Evolutionary conservation across 768 basidiomycete species (phyloP), one percentile per base, ranked within the genome.

Genomic region (Brasilioporus rufonigricans): DNA sequence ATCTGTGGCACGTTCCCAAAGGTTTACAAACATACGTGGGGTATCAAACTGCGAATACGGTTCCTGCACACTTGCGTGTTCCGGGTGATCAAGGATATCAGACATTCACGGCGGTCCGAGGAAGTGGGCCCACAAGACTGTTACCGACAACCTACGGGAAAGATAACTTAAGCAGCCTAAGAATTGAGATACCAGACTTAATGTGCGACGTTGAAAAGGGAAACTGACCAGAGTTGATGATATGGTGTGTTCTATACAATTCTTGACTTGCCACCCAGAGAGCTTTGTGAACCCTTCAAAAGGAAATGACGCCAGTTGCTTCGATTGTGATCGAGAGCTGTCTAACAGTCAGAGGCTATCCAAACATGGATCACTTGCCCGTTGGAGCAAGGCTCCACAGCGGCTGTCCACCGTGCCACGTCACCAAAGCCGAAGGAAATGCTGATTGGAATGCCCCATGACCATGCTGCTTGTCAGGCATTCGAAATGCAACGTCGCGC

Each of bases 1-100:
- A 43, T 44, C 3, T 12, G 10, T 29, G 26, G 4, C 16, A 40
- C 32, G 12, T 18, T 14, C 32, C 16, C 23, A 31, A 18, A 3
- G 29, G 23, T 16, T 44, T 36, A 31, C 13, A 35, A 35, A 56
- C 68, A 44, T 64, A 68, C 65, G 26, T n/a, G 56, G 44, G 10
- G 47, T 43, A 40, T 55, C 39, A 43, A 45, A n/a, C 12, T 46
- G 55, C 16, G 58, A 24, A 48, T 55, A 32, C 7, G 38, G 44
- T 26, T 55, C 52, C 44, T 46, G 49, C 5, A 24, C 41, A 19
- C 43, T 41, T 12, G 19, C 26, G 44, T 48, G 50, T 14, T 45
- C 50, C 10, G 45, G 13, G 35, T 49, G 19, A 27, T 47, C 47
- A 10, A 32, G 26, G 57, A 60, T 52, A 9, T 40, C 23, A 13